Percentiles rank a stretch among this genome's conserved stretches.
These are phyloP conservation scores for Aegilops sharonensis DNA, from an alignment of 176 grass and related monocot species.

Conservation along the genomic window DNA sequence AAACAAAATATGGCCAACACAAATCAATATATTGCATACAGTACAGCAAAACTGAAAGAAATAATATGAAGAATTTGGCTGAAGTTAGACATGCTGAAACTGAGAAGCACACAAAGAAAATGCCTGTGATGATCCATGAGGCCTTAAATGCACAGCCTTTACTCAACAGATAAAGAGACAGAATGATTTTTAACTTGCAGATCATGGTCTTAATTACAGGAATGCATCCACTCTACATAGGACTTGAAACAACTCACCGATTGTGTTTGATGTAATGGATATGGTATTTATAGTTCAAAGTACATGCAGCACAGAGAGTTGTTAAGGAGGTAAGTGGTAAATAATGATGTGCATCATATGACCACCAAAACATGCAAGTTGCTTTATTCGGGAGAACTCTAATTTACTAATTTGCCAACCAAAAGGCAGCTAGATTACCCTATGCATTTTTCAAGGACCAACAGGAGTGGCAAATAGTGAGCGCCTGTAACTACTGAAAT, in stretches of 20 bases:
- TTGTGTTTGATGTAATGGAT: neutral
- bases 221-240: neutral
- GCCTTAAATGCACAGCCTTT: neutral
- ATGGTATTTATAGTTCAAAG: neutral
- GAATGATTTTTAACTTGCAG: neutral
- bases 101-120: neutral
- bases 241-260: neutral
- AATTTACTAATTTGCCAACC: neutral
- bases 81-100: neutral
- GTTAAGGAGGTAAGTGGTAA: neutral
- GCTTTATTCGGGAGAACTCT: neutral
- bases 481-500: neutral
- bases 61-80: neutral
- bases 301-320: neutral
- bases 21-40: conserved; percentile 19
- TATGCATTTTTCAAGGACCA: neutral
- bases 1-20: conserved; percentile 3
- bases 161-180: neutral
- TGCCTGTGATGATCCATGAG: neutral
- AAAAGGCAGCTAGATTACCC: neutral
- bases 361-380: neutral
- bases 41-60: neutral
- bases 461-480: neutral
- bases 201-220: neutral
- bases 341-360: neutral